These are phyloP conservation scores for Alnus glutinosa DNA, from an alignment of 306 rosid species.

Conservation along the genomic window DNA sequence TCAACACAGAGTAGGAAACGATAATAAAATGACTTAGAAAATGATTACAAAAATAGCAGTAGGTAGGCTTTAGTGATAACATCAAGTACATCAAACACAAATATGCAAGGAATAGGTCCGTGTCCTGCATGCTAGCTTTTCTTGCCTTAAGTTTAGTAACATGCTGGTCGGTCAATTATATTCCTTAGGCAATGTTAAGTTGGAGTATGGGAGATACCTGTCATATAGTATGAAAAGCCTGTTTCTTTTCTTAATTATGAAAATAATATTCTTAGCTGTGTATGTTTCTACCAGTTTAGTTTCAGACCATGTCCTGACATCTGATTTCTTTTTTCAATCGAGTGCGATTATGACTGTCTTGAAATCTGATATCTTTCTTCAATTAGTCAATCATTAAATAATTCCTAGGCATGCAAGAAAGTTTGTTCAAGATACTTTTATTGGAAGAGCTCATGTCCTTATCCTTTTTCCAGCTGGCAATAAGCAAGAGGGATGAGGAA, in stretches of 20 bases:
- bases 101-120: background rate
- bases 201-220: background rate
- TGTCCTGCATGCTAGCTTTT: background rate
- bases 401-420: background rate
- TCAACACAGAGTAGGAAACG: background rate
- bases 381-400: background rate
- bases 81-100: background rate
- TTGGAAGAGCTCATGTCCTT: slow-evolving; percentile 31
- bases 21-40: background rate
- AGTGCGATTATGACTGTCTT: background rate
- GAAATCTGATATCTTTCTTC: background rate
- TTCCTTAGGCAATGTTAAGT: background rate
- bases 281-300: background rate
- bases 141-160: background rate
- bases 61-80: background rate
- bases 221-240: background rate
- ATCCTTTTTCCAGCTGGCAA: slow-evolving; percentile 60
- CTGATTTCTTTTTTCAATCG: background rate
- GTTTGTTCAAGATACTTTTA: slow-evolving; percentile 1
- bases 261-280: background rate
- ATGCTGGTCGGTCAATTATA: background rate
- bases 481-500: slow-evolving; percentile 77
- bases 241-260: background rate
- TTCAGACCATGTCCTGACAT: background rate
- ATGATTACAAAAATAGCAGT: background rate